Base-by-base conservation (phyloP, 2,329 filamentous ascomycete genomes). In the Fusarium camptoceras region DNA sequence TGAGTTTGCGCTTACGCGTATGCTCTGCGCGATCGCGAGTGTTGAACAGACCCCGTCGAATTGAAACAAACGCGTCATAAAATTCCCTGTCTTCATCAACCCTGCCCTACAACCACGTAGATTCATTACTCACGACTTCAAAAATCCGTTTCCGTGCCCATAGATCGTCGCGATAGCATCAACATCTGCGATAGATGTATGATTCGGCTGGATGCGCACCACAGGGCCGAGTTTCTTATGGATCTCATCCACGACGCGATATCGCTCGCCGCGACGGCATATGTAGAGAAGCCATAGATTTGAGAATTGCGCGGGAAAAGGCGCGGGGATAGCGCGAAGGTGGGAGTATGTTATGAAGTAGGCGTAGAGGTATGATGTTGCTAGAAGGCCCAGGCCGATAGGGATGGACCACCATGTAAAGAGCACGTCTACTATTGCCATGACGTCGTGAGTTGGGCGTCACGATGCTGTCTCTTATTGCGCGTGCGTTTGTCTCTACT, bases 11-110 rank as follows among this genome's bases (percentile, higher is more conserved):
- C 86, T 97, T 98, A 68, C 94, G 89, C 0, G 91, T 91, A 79
- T 98, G 94, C 76, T 97, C 93, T 1, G 84, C 84, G 50, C 94
- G 88, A 81, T 94, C 89, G 31, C 94, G 87, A 0, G 94, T 97
- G 80, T 97, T 97, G 88, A 97, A 98, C 15, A 98, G 85, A 22
- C 94, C 94, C 15, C 93, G 88, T 53, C 87, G 88, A 76, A 97
- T 97, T 15, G 92, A 94, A 57, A 97, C 94, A 74, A 97, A 97
- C 51, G 93, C 92, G 75, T 97, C 93, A 75, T 97, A 97, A 81
- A 94, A 97, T 4, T 95, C 90, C 43, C 91, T 94, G 9, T 0
- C 3, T 3, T 14, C 15, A 53, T 74, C 12, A 75, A 56, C 4
- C 7, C 11, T 14, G 22, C 5, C n/a, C n/a, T n/a, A n/a, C n/a